A percentile compares a stretch with the other conserved stretches of the same genome.
phyloP scores from a whole-genome alignment of 2,329 filamentous ascomycete genomes.

The Rugonectria rugulosa region DNA sequence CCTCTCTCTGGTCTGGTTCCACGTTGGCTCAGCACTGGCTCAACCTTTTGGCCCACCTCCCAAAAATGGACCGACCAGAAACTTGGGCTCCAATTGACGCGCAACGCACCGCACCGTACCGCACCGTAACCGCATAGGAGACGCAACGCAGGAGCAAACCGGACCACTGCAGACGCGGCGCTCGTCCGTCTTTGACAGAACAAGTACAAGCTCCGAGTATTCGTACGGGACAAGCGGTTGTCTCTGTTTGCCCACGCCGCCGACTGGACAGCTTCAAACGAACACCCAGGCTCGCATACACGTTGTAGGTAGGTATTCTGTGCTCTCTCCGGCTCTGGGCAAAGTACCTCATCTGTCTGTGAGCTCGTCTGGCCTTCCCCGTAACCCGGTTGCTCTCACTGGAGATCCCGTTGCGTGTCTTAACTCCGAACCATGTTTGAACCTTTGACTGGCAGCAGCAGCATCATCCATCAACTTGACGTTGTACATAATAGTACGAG shows the following conservation, averaged over 20 bases:
- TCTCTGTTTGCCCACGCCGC: slow-evolving; percentile 2
- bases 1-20: slow-evolving; percentile 12
- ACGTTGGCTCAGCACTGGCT: slow-evolving; percentile 13
- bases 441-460: slow-evolving; percentile 4
- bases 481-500: slow-evolving; percentile 3
- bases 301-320: too few species aligned
- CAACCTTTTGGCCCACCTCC: slow-evolving; percentile 28
- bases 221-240: not conserved
- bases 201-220: slow-evolving; percentile 9
- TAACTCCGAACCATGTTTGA: slow-evolving; percentile 17
- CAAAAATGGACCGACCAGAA: slow-evolving; percentile 32
- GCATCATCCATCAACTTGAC: too few species aligned
- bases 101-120: slow-evolving; percentile 30
- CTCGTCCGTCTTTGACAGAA: slow-evolving; percentile 7
- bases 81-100: slow-evolving; percentile 36
- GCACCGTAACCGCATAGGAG: slow-evolving; percentile 4
- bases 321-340: slow-evolving; percentile 24
- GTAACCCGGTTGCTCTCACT: slow-evolving; percentile 26
- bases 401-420: slow-evolving; percentile 27
- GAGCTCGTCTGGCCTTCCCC: slow-evolving; percentile 16
- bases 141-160: slow-evolving; percentile 10
- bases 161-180: slow-evolving; percentile 9
- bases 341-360: too few species aligned
- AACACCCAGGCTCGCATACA: slow-evolving; percentile 29
- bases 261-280: slow-evolving; percentile 24